Evolutionary conservation across 805 yeast species (phyloP).

Genomic region (Komagataella kurtzmanii): DNA sequence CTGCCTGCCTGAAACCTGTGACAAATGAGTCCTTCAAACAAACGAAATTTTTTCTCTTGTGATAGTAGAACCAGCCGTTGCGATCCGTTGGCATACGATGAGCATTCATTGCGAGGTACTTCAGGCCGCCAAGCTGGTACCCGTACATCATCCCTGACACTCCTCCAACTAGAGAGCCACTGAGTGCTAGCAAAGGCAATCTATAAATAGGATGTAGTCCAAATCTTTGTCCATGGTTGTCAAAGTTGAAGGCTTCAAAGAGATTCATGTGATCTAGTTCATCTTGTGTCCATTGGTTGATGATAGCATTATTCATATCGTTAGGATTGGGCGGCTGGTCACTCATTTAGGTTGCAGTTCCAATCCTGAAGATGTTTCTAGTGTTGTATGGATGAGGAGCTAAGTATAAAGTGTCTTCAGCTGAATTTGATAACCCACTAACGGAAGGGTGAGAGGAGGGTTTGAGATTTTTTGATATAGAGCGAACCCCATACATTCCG

Average conservation of each 20-base stretch:
- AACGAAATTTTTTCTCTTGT: conserved; percentile 70
- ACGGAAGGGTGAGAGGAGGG: not conserved
- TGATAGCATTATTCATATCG: conserved; percentile 1
- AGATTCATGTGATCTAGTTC: not conserved
- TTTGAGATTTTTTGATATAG: not conserved
- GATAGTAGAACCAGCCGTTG: conserved; percentile 85
- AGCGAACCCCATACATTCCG: not conserved
- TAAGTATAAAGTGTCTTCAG: not conserved
- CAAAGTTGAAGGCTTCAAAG: not conserved
- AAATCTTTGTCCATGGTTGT: conserved; percentile 23
- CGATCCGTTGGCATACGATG: conserved; percentile 66
- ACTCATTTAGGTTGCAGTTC: not conserved
- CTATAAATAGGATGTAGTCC: conserved; percentile 35
- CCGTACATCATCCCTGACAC: conserved; percentile 50
- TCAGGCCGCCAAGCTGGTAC: conserved; percentile 36
- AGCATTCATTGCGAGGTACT: conserved; percentile 67
- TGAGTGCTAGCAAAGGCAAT: conserved; percentile 23
- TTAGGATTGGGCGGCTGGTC: not conserved
- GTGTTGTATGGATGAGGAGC: not conserved
- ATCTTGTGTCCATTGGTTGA: conserved; percentile 1
- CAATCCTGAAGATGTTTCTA: not conserved
- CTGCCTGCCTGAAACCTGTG: conserved; percentile 28
- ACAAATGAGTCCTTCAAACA: conserved; percentile 43
- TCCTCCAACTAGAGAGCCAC: conserved; percentile 29
- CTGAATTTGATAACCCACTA: no score